Evolutionary conservation across 2,329 filamentous ascomycete genomes (phyloP), one percentile per base, ranked within the genome.

Genomic region (Salinomyces thailandicus): DNA sequence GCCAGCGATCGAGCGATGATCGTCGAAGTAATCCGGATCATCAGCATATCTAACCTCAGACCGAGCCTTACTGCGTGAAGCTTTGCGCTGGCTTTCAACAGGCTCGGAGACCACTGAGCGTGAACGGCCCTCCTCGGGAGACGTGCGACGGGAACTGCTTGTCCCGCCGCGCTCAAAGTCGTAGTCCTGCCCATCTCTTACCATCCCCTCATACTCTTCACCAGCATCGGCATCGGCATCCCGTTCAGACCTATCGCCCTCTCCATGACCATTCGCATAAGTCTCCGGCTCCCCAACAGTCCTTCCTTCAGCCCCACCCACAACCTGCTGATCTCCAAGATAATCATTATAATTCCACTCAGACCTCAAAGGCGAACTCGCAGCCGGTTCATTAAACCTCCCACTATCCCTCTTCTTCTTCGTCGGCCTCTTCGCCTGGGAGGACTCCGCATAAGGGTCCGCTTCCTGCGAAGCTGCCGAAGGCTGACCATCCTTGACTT

Each of bases 311-410:
- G 15, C 27, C 18, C n/a, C n/a, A 7, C n/a, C 24, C 15, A 15
- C 29, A 11, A n/a, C 16, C 13, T 16, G 13, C 30, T 30, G 3
- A 7, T 36, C 36, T 13, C 58, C 55, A 14, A 64, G 51, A 35
- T 67, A 64, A 38, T 67, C 64, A 13, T 66, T 55, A 36, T 61
- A 60, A 17, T 60, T 58, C 35, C 65, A 54, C 39, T 67, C 64
- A n/a, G 62, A 57, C 18, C 64, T 51, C 20, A 68, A 51, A 5
- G 64, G 64, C 17, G 63, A 67, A 38, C 61, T 60, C 7, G 62
- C 54, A 13, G 57, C 55, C 6, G 57, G 54, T 16, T 62, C 60
- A 20, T 61, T 62, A 42, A 61, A 65, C 18, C 51, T 56, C 34
- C 57, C 54, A 36, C 62, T 66, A 31, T 59, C 56, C 22, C 65